phyloP scores from a whole-genome alignment of 805 yeast genomes.

The Candida hispaniensis region DNA sequence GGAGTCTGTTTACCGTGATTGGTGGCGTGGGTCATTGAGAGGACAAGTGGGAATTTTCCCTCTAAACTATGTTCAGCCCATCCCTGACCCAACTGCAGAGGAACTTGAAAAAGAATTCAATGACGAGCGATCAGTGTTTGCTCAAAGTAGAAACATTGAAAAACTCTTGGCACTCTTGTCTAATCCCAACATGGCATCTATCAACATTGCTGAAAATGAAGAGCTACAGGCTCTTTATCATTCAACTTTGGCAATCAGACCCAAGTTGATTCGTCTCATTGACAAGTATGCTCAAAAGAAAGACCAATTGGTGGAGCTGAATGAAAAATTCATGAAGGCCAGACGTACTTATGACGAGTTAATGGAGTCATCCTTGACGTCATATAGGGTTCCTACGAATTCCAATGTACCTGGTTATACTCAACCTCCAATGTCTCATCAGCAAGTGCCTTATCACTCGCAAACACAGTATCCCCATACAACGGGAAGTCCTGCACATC shows the following conservation, averaged over 20 bases:
- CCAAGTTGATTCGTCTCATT: constrained; percentile 59
- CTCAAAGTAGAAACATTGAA: constrained; percentile 54
- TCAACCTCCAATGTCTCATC: not conserved
- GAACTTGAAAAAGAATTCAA: constrained; percentile 44
- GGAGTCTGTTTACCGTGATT: constrained; percentile 80
- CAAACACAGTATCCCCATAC: constrained; percentile 1
- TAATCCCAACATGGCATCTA: constrained; percentile 27
- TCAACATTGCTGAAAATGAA: constrained; percentile 40
- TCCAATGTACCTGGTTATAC: not conserved
- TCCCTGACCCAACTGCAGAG: constrained; percentile 52
- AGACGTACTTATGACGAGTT: constrained; percentile 58
- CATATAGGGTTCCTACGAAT: constrained; percentile 17
- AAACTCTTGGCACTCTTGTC: constrained; percentile 48
- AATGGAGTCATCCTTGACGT: constrained; percentile 40
- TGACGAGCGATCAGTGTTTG: constrained; percentile 44
- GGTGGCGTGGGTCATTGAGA: constrained; percentile 86
- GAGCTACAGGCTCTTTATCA: constrained; percentile 69
- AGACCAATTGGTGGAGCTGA: constrained; percentile 64
- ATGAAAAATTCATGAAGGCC: constrained; percentile 60
- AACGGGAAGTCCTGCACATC: not conserved
- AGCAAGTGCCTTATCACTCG: constrained; percentile 1
- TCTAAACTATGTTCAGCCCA: constrained; percentile 75
- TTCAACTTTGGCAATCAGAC: constrained; percentile 59
- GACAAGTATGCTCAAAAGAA: constrained; percentile 68
- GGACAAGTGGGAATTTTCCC: constrained; percentile 88